Evolutionary conservation across 139 green algal genomes (phyloP), one percentile per base, ranked within the genome.

Genomic region (Picochlorum sp.): DNA sequence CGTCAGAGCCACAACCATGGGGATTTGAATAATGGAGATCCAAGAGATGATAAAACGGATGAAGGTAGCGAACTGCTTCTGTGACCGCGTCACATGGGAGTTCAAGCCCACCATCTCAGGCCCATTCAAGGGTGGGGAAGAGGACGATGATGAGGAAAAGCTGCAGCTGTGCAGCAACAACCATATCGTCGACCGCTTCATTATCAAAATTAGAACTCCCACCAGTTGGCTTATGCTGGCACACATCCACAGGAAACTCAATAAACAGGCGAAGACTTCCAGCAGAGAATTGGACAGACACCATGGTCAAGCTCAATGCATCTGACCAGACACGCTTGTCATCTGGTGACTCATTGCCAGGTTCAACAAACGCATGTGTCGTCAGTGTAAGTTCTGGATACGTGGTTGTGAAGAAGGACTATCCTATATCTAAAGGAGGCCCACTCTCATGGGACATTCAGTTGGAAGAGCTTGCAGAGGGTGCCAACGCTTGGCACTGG

Each of bases 391-490:
- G 70, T 56, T 47, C 58, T 6, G 45, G 63, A 32, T 49, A 47
- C 26, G 63, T 58, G 3, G 70, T 77, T 49, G 20, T 77, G 28
- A 37, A 49, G 6, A 71, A 47, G 8, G 26, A 56, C 49, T 78
- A 78, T 58, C 71, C 71, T 0, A 30, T 72, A 2, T 57, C 65
- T 37, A 69, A 70, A 37, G 71, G 71, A 57, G 71, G 71, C 4
- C 50, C 65, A 16, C 16, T 78, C 49, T 66, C 65, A 51, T 78
- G 71, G 71, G 71, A 78, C 6, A 72, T 78, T 32, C 71, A 72
- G 30, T 57, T 66, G 38, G 60, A 78, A 59, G 71, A 73, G 65
- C 63, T 78, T 49, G 50, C 21, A 9, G 59, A 73, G 57, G 62
- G 64, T 55, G 71, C 71, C 1, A 56, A 32, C 65, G 65, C 45